phyloP scores from a whole-genome alignment of 768 basidiomycete species.

The Boletales sp. region DNA sequence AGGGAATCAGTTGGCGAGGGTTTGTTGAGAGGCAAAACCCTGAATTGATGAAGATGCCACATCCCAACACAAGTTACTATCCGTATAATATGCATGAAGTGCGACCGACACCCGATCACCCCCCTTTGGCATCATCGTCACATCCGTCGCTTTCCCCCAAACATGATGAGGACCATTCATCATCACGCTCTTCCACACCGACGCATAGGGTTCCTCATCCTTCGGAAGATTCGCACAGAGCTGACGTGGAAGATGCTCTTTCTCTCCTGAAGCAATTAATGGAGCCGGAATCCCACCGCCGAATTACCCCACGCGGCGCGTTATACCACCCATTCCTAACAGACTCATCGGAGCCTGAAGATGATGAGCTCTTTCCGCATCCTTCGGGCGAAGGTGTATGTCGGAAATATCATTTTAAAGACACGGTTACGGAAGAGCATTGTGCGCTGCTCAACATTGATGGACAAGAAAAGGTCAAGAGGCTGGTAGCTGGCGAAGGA shows the following conservation, averaged over 20 bases:
- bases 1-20: slow-evolving; percentile 66
- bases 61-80: slow-evolving; percentile 50
- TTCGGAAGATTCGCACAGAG: slow-evolving; percentile 39
- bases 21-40: slow-evolving; percentile 82
- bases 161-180: slow-evolving; percentile 11
- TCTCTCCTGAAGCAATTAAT: slow-evolving; percentile 73
- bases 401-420: slow-evolving; percentile 53
- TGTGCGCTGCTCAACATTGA: slow-evolving; percentile 43
- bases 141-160: slow-evolving; percentile 21
- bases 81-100: slow-evolving; percentile 42
- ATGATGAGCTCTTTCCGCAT: slow-evolving; percentile 70
- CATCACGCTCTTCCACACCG: slow-evolving; percentile 22
- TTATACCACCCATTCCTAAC: slow-evolving; percentile 77
- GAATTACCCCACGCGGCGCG: slow-evolving; percentile 73
- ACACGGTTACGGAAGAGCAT: slow-evolving; percentile 55
- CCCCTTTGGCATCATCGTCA: slow-evolving; percentile 34
- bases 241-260: slow-evolving; percentile 63
- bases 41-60: slow-evolving; percentile 48
- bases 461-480: slow-evolving; percentile 33
- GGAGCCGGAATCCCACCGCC: slow-evolving; percentile 70
- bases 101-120: slow-evolving; percentile 17
- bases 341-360: slow-evolving; percentile 44
- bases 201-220: slow-evolving; percentile 15
- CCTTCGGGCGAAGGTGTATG: slow-evolving; percentile 68
- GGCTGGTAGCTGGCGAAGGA: slow-evolving; percentile 39